Percentiles rank a stretch among this genome's conserved stretches.
phyloP scores from a whole-genome alignment of 2,329 filamentous ascomycete genomes.

The Stachybotrys chartarum region DNA sequence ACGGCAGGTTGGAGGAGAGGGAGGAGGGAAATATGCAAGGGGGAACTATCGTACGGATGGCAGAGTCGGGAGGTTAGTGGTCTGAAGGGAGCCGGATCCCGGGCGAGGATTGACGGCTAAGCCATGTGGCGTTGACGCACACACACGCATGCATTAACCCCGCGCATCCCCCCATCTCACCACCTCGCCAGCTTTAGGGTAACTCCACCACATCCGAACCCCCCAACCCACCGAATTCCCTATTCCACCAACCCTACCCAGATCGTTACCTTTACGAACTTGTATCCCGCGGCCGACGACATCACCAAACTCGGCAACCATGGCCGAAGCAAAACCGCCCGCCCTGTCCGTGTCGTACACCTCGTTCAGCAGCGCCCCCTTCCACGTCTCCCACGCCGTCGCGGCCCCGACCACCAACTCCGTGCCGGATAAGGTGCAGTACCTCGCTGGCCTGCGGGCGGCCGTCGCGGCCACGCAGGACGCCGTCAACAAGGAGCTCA shows the following conservation, averaged over 20 bases:
- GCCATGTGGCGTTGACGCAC: not conserved
- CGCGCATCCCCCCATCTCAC: not conserved
- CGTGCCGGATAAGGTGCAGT: conserved; percentile 46
- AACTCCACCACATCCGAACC: not conserved
- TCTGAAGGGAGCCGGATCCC: not conserved
- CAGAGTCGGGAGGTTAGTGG: too few relatives aligned
- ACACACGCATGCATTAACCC: not conserved
- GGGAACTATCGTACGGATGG: too few relatives aligned
- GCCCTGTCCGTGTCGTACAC: conserved; percentile 44
- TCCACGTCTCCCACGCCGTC: conserved; percentile 32
- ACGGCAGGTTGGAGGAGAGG: too few relatives aligned
- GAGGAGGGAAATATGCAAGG: too few relatives aligned
- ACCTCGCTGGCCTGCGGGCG: conserved; percentile 51
- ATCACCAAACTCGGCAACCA: conserved; percentile 1
- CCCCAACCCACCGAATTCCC: not conserved
- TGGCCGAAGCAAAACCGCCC: conserved; percentile 6
- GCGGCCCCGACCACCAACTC: conserved; percentile 24
- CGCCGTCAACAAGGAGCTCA: conserved; percentile 64
- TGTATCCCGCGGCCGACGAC: not conserved
- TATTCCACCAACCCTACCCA: not conserved
- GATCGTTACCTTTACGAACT: not conserved
- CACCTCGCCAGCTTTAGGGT: not conserved
- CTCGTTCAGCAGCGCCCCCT: conserved; percentile 41
- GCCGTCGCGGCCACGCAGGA: conserved; percentile 55
- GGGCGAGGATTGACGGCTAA: not conserved